Evolutionary conservation across 805 yeast genomes (phyloP).

Genomic region (Spathaspora sp.): DNA sequence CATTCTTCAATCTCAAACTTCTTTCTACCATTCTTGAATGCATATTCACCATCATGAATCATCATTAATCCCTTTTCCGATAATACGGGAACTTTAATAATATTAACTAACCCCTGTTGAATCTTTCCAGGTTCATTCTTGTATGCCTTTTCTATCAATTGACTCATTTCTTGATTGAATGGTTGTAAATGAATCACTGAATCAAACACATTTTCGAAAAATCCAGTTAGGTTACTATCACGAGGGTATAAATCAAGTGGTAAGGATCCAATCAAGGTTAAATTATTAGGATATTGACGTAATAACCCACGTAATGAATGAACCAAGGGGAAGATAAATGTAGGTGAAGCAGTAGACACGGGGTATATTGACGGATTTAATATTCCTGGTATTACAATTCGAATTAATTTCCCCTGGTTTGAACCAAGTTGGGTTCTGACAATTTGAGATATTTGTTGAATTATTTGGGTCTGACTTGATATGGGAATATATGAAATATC

Average conservation of each 20-base stretch:
- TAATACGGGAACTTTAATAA: conserved; percentile 66
- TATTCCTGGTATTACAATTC: conserved; percentile 73
- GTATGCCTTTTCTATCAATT: conserved; percentile 64
- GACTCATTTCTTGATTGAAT: conserved; percentile 69
- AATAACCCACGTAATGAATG: conserved; percentile 55
- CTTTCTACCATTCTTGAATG: conserved; percentile 67
- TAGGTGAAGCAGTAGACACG: conserved; percentile 43
- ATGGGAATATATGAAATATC: conserved; percentile 59
- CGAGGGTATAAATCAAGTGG: conserved; percentile 68
- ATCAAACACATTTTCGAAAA: conserved; percentile 59
- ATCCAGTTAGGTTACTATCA: conserved; percentile 39
- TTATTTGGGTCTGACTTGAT: conserved; percentile 15
- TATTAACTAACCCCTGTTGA: conserved; percentile 82
- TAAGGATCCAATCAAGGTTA: conserved; percentile 53
- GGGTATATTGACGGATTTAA: conserved; percentile 75
- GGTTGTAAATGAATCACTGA: conserved; percentile 75
- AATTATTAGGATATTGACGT: conserved; percentile 40
- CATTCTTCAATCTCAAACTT: conserved; percentile 87
- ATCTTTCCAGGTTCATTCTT: conserved; percentile 69
- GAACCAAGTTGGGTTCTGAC: conserved; percentile 30
- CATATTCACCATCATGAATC: conserved; percentile 68
- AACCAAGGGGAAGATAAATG: conserved; percentile 55
- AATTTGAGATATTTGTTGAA: conserved; percentile 41
- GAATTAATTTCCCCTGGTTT: conserved; percentile 46
- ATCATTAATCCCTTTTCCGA: conserved; percentile 81